Conservation (phyloP, 2,329 filamentous ascomycete genomes). For the Neoarthrinium moseri region DNA sequence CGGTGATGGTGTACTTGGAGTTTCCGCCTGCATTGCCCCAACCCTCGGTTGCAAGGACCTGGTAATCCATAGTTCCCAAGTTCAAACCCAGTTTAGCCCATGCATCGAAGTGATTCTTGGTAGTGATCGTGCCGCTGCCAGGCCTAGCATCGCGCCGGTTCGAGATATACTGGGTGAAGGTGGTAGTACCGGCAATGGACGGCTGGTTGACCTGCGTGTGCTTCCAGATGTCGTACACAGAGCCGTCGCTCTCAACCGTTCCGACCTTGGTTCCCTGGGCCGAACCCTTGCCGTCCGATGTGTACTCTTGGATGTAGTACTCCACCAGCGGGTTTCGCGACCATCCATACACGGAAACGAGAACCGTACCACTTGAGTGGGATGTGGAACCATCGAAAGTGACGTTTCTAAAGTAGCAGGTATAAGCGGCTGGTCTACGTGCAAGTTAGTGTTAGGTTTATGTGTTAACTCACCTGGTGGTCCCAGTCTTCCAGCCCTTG, state of each 20-base stretch:
- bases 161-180: slow-evolving; percentile 50
- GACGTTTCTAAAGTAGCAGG: slow-evolving; percentile 21
- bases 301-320: slow-evolving; percentile 37
- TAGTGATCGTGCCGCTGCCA: slow-evolving; percentile 45
- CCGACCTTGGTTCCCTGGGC: slow-evolving; percentile 29
- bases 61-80: slow-evolving; percentile 47
- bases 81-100: slow-evolving; percentile 47
- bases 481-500: slow-evolving; percentile 58
- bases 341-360: slow-evolving; percentile 37
- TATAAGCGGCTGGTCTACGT: not conserved
- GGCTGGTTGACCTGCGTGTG: slow-evolving; percentile 39
- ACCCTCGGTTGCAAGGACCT: slow-evolving; percentile 51
- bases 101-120: slow-evolving; percentile 49
- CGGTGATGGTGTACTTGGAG: slow-evolving; percentile 28
- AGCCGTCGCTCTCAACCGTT: slow-evolving; percentile 29
- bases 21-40: slow-evolving; percentile 31
- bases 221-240: slow-evolving; percentile 33
- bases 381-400: slow-evolving; percentile 24
- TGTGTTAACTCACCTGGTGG: slow-evolving; percentile 37
- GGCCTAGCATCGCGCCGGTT: slow-evolving; percentile 43
- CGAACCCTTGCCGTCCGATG: slow-evolving; percentile 23
- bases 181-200: slow-evolving; percentile 44
- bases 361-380: slow-evolving; percentile 23
- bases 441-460: not conserved
- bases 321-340: slow-evolving; percentile 34